These are phyloP conservation scores for Macrocybe sp. DNA, from an alignment of 1,284 basidiomycete genomes.

Conservation along the genomic window DNA sequence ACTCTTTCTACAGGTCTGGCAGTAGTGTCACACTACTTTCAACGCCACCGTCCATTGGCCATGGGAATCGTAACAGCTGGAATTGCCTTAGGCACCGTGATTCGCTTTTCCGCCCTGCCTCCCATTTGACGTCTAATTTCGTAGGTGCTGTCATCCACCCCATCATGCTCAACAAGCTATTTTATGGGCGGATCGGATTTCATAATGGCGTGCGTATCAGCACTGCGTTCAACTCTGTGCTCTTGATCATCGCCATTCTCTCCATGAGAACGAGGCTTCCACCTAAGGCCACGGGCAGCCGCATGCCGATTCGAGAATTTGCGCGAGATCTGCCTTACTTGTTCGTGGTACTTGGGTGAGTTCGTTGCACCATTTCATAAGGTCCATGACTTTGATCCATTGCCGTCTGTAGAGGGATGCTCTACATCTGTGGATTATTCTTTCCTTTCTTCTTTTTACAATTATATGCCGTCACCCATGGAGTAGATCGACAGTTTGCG, in stretches of 20 bases:
- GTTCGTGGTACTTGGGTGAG: constrained; percentile 1
- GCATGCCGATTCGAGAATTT: constrained; percentile 12
- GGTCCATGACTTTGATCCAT: constrained; percentile 24
- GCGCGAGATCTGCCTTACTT: constrained; percentile 16
- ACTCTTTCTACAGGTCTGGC: constrained; percentile 19
- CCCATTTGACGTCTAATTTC: constrained; percentile 1
- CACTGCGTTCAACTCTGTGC: constrained; percentile 24
- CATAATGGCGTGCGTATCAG: constrained; percentile 28
- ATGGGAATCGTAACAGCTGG: constrained; percentile 38
- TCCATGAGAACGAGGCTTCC: constrained; percentile 36
- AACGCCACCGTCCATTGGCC: constrained; percentile 33
- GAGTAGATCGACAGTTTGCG: constrained; percentile 34
- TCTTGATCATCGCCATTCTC: constrained; percentile 31
- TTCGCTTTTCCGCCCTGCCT: not conserved
- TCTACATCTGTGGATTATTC: constrained; percentile 24
- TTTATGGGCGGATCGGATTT: constrained; percentile 22
- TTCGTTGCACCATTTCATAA: constrained; percentile 21
- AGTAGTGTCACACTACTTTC: constrained; percentile 40
- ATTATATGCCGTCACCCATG: constrained; percentile 38
- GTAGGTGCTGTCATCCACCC: constrained; percentile 33
- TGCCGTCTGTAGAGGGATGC: constrained; percentile 2
- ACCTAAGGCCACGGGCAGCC: constrained; percentile 19
- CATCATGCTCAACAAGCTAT: constrained; percentile 38
- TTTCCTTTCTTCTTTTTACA: constrained; percentile 50
- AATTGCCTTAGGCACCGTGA: constrained; percentile 1